Conservation (phyloP, 2,329 filamentous ascomycete species). For the Talaromyces verruculosus region DNA sequence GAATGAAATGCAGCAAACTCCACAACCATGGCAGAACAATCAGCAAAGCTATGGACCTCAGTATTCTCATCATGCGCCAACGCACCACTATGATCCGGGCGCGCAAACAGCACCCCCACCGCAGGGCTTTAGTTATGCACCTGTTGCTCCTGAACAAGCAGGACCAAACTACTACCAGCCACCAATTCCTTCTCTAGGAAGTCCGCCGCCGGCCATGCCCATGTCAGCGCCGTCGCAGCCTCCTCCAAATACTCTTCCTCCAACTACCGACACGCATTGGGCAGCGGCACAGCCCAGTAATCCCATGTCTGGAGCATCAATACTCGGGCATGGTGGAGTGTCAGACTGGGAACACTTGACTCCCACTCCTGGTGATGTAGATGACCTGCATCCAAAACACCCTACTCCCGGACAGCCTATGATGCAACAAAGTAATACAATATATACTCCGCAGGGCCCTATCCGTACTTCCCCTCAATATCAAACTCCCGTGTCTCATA, state of each 20-base stretch:
- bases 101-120: conserved; percentile 21
- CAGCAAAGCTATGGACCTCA: conserved; percentile 30
- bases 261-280: conserved; percentile 10
- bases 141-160: conserved; percentile 6
- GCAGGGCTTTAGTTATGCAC: conserved; percentile 4
- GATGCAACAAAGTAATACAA: not conserved
- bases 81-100: conserved; percentile 34
- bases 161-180: conserved; percentile 16
- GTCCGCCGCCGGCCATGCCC: conserved; percentile 4
- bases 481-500: conserved; percentile 6
- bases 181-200: not conserved
- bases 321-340: conserved; percentile 44
- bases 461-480: not conserved
- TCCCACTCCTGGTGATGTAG: conserved; percentile 37
- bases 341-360: conserved; percentile 52
- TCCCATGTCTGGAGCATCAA: conserved; percentile 30
- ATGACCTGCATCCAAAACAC: conserved; percentile 30
- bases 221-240: conserved; percentile 8
- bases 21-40: conserved; percentile 29
- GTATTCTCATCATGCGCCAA: conserved; percentile 34
- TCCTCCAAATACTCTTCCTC: not conserved
- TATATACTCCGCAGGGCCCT: not conserved
- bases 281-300: not conserved
- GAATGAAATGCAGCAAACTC: conserved; percentile 29
- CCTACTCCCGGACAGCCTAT: conserved; percentile 1